Percentiles rank a stretch among this genome's conserved stretches.
Conservation (phyloP, 2,329 filamentous ascomycete species). For the Didymella lethalis region DNA sequence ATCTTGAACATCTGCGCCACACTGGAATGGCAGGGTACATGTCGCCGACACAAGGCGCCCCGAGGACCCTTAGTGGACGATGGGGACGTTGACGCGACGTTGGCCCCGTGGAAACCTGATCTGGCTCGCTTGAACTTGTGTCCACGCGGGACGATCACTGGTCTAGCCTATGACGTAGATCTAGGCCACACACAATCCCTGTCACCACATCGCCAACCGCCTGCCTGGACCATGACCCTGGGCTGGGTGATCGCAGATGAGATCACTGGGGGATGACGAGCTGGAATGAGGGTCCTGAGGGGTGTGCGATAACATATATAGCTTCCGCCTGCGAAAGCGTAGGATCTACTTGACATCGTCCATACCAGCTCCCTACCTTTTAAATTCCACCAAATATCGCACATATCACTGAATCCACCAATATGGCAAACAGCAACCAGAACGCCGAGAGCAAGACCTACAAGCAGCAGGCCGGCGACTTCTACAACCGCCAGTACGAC, state of each 20-base stretch:
- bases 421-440: constrained; percentile 15
- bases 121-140: constrained; percentile 16
- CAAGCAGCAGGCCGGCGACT: constrained; percentile 51
- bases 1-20: constrained; percentile 12
- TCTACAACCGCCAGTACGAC: constrained; percentile 77
- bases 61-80: constrained; percentile 9
- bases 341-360: background rate
- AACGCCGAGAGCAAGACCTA: constrained; percentile 36
- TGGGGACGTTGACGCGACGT: constrained; percentile 8
- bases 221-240: constrained; percentile 14
- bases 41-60: background rate
- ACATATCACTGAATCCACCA: background rate
- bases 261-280: constrained; percentile 23
- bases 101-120: constrained; percentile 16
- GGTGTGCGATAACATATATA: background rate
- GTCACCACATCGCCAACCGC: constrained; percentile 5
- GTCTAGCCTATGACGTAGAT: constrained; percentile 32
- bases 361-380: background rate
- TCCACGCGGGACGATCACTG: constrained; percentile 32
- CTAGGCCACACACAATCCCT: constrained; percentile 15
- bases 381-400: background rate
- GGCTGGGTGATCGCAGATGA: constrained; percentile 20
- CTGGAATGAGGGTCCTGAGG: background rate
- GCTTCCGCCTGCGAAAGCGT: background rate
- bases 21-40: background rate